These are phyloP conservation scores for Parathielavia appendiculata DNA, from an alignment of 495 filamentous ascomycete genomes.

Conservation along the genomic window DNA sequence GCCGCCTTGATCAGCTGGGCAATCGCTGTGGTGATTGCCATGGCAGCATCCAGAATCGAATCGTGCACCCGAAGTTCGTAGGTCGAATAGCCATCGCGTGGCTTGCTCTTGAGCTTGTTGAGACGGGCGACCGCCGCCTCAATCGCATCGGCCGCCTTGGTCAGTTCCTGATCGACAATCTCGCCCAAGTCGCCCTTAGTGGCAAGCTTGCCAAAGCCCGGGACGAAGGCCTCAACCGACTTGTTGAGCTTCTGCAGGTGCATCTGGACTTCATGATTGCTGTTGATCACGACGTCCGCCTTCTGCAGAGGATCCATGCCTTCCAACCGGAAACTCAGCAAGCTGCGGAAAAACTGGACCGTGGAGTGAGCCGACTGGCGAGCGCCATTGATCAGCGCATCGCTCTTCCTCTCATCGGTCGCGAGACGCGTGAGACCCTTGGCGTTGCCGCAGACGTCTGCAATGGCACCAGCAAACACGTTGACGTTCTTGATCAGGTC, in stretches of 20 bases:
- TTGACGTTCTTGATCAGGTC: slow-evolving; percentile 91
- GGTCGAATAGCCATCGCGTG: slow-evolving; percentile 88
- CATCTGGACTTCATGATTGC: slow-evolving; percentile 88
- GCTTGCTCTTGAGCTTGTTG: slow-evolving; percentile 87
- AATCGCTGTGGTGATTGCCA: slow-evolving; percentile 95
- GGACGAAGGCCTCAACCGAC: slow-evolving; percentile 83
- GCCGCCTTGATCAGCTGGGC: slow-evolving; percentile 94
- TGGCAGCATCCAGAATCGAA: slow-evolving; percentile 85
- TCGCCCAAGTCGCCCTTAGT: slow-evolving; percentile 87
- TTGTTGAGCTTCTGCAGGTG: slow-evolving; percentile 88
- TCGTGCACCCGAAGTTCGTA: slow-evolving; percentile 95
- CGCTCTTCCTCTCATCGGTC: slow-evolving; percentile 88
- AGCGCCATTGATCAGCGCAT: slow-evolving; percentile 72
- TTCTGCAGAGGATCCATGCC: slow-evolving; percentile 81
- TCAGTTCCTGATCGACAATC: slow-evolving; percentile 85
- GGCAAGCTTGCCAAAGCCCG: slow-evolving; percentile 72
- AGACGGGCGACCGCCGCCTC: slow-evolving; percentile 84
- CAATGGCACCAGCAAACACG: slow-evolving; percentile 80
- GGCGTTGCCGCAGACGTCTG: slow-evolving; percentile 91
- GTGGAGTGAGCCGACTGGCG: slow-evolving; percentile 83
- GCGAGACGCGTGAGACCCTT: slow-evolving; percentile 93
- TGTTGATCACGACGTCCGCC: slow-evolving; percentile 93
- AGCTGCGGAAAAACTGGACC: slow-evolving; percentile 89
- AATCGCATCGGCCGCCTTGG: slow-evolving; percentile 92
- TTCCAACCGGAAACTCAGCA: slow-evolving; percentile 90